These are phyloP conservation scores for Globisporangium viniferum DNA, from an alignment of 352 stramenopile species.

Conservation along the genomic window DNA sequence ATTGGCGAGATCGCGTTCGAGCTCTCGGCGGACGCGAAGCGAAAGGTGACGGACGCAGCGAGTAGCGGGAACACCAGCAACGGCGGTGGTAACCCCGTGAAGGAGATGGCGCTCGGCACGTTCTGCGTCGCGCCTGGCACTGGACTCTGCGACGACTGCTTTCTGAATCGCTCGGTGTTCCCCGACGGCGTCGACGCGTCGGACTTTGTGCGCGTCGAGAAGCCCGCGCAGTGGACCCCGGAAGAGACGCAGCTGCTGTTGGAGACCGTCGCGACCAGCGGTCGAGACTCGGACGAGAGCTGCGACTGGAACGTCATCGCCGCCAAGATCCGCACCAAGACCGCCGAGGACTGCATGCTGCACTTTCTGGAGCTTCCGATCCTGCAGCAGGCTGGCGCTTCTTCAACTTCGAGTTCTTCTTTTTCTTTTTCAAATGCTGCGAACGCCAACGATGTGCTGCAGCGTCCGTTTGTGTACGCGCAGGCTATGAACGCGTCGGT, in stretches of 20 bases:
- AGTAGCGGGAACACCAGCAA: constrained; percentile 9
- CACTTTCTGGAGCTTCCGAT: constrained; percentile 77
- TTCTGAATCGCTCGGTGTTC: constrained; percentile 42
- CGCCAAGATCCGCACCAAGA: constrained; percentile 63
- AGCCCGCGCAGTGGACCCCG: constrained; percentile 36
- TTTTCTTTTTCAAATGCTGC: neutral
- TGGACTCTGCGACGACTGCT: constrained; percentile 70
- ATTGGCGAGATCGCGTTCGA: constrained; percentile 44
- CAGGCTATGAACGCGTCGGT: constrained; percentile 51
- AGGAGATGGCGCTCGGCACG: constrained; percentile 37
- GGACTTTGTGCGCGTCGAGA: constrained; percentile 53
- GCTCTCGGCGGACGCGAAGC: constrained; percentile 57
- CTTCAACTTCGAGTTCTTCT: neutral
- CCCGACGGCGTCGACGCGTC: constrained; percentile 53
- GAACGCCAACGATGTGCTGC: constrained; percentile 12
- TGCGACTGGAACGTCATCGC: constrained; percentile 81
- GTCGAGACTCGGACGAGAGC: constrained; percentile 29
- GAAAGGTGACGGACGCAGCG: constrained; percentile 27
- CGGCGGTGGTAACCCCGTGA: constrained; percentile 22
- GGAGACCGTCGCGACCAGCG: constrained; percentile 36
- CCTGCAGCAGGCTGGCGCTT: constrained; percentile 25
- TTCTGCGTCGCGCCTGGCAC: constrained; percentile 53
- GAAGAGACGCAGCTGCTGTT: constrained; percentile 46
- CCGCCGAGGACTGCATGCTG: constrained; percentile 70
- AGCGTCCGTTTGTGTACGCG: constrained; percentile 42